Evolutionary conservation across 2,329 filamentous ascomycete genomes (phyloP), one percentile per base, ranked within the genome.

Genomic region (Hymenoscyphus linearis): DNA sequence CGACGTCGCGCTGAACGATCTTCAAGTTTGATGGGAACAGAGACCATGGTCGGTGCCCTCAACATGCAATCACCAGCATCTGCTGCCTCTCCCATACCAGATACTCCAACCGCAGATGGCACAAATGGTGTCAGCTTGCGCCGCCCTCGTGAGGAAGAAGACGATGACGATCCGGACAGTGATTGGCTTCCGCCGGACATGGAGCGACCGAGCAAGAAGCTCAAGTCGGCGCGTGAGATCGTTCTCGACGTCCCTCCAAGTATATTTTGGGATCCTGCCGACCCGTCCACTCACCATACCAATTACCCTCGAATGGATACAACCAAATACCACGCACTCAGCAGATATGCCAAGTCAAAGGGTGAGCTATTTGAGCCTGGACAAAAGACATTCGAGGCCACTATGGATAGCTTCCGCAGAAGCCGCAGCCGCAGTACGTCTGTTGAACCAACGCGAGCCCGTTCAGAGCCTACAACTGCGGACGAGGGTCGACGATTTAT

Each of bases 241-340:
- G 83, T 87, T 66, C 75, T 77, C 22, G 80, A 82, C 3, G 78
- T 85, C 13, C 76, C 79, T 65, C 85, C 86, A 65, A 77, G 76
- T 6, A 77, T 77, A 0, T 88, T 82, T 67, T 88, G 85, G 85
- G 78, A 80, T 54, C 74, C 75, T 3, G 76, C 77, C 52, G 80
- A 86, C 65, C 76, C 75, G 60, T 75, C 70, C 22, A 85, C 82
- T 0, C 85, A 84, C 79, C 85, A 88, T 65, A 75, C 85, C 3
- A 71, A 82, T 57, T 88, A 88, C 66, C 85, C 85, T 0, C 81
- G 85, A 64, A 86, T 88, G 83, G 85, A 81, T 0, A 79, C 83
- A 60, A 75, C 83, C 6, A 84, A 87, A 63, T 80, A 80, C 60
- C 78, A 80, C 36, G 81, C 79, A 1, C 86, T 85, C 70, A 74